Evolutionary conservation across 1,284 basidiomycete species (phyloP), one percentile per base, ranked within the genome.

Genomic region (Polyporus tsugae): DNA sequence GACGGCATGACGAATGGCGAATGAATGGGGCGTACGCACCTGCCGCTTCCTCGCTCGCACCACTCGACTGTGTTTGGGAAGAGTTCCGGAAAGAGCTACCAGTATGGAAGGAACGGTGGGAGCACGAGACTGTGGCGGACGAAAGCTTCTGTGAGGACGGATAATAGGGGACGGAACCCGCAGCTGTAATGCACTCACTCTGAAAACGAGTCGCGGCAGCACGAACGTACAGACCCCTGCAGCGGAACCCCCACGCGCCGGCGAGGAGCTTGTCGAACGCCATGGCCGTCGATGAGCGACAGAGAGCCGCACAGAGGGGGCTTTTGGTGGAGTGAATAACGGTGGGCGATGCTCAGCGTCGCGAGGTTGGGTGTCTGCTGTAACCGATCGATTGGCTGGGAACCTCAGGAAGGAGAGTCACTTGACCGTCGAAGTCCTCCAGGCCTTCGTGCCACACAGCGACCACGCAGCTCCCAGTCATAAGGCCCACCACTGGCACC

Each of bases 71-170:
- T 46, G 55, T 53, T 63, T 65, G 67, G 62, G 72, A 42, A 49
- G 72, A 76, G 68, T 79, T 72, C 66, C 72, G 69, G 33, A 62
- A 52, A 4, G 70, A 58, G 49, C 72, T 52, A 22, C 72, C 73
- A 33, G 66, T 68, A 69, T 76, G 78, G 66, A 76, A 78, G 35
- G 65, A 60, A 62, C 78, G 77, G 68, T 70, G 67, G 22, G 72
- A 68, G 70, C 74, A 71, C 63, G 73, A 73, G 65, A 73, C 76
- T 78, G 33, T 11, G 36, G 33, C 29, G 63, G 29, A 65, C 38
- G 60, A 29, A 42, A 46, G 35, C 64, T 68, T 67, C 64, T 44
- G 46, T 72, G 35, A 67, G 70, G 58, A 39, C 13, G 58, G 19
- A 29, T 29, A 29, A 41, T 41, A 41, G 38, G 39, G 58, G 36